Evolutionary conservation across 2,329 filamentous ascomycete species (phyloP).

Genomic region (Clarireedia hainanense): DNA sequence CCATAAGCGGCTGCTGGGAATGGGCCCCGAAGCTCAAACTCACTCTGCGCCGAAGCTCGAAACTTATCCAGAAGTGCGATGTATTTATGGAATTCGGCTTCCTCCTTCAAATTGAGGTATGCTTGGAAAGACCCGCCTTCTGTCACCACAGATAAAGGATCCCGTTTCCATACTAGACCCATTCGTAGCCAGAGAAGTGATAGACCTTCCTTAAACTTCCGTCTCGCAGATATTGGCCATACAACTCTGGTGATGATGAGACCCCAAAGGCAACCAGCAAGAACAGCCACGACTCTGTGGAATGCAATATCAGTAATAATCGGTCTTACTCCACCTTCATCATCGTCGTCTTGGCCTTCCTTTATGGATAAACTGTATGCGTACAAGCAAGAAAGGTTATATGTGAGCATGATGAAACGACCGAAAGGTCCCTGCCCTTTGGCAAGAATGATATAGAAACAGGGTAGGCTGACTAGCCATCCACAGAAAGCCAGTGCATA

Average conservation of each 20-base stretch:
- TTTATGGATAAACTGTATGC: constrained; percentile 80
- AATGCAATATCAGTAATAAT: constrained; percentile 81
- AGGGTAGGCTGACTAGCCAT: constrained; percentile 71
- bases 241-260: constrained; percentile 82
- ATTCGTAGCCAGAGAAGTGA: constrained; percentile 90
- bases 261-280: constrained; percentile 84
- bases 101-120: constrained; percentile 85
- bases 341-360: constrained; percentile 75
- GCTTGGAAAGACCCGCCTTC: constrained; percentile 47
- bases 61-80: constrained; percentile 64
- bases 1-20: constrained; percentile 71
- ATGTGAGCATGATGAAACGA: constrained; percentile 88
- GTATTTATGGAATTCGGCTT: constrained; percentile 79
- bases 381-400: constrained; percentile 91
- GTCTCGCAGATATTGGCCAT: constrained; percentile 87
- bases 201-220: constrained; percentile 82
- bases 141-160: constrained; percentile 69
- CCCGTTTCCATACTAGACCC: constrained; percentile 92
- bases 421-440: constrained; percentile 82
- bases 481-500: constrained; percentile 72
- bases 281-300: constrained; percentile 81
- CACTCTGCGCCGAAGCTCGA: constrained; percentile 64
- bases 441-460: constrained; percentile 84
- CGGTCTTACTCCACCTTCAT: constrained; percentile 78
- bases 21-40: constrained; percentile 82